phyloP scores from a whole-genome alignment of 2,329 filamentous ascomycete genomes.

The Fusarium robinianum region DNA sequence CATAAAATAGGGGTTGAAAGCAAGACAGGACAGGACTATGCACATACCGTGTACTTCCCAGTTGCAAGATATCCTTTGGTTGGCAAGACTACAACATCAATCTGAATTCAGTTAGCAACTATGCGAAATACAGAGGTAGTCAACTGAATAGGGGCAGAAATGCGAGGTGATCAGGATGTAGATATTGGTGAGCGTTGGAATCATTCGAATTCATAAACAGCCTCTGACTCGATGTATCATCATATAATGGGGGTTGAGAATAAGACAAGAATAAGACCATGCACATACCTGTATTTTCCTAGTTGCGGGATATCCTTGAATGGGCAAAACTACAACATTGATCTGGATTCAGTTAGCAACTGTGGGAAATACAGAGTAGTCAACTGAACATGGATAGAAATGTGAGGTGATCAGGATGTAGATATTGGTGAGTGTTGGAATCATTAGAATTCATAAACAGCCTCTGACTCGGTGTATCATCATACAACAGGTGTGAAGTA shows the following conservation, averaged over 20 bases:
- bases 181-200: conserved; percentile 43
- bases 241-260: conserved; percentile 36
- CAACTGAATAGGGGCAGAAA: too few relatives aligned
- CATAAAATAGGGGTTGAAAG: conserved; percentile 36
- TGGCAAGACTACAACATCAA: too few relatives aligned
- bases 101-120: too few relatives aligned
- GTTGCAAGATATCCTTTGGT: too few relatives aligned
- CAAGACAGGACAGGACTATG: conserved; percentile 1
- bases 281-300: conserved; percentile 35
- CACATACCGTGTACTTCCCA: conserved; percentile 35
- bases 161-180: conserved; percentile 35
- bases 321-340: not conserved
- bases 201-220: conserved; percentile 54
- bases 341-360: conserved; percentile 10
- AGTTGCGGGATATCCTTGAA: too few relatives aligned
- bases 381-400: not conserved
- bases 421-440: conserved; percentile 42
- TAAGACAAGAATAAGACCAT: conserved; percentile 1
- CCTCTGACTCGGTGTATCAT: conserved; percentile 48
- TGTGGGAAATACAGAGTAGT: not conserved
- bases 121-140: too few relatives aligned
- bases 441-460: conserved; percentile 51
- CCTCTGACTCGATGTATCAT: conserved; percentile 51
- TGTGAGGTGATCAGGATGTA: conserved; percentile 19
- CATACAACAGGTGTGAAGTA: conserved; percentile 40